Evolutionary conservation across 1,284 basidiomycete species (phyloP).

Genomic region (Sporisorium reilianum): DNA sequence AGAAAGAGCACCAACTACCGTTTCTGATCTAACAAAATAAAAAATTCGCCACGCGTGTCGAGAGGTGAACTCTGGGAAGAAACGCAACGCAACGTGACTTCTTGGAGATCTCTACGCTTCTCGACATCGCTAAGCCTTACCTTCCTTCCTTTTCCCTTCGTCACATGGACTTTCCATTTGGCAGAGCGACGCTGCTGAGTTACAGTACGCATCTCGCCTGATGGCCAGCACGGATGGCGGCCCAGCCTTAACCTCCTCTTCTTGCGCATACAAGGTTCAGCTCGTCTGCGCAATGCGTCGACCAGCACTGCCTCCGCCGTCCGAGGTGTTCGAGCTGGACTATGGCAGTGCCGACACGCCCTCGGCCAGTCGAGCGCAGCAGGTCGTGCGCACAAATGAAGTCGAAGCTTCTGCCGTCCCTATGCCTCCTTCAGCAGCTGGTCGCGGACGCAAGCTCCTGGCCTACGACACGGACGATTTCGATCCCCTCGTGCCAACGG

Average conservation of each 20-base stretch:
- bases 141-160: not conserved
- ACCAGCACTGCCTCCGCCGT: slow-evolving; percentile 22
- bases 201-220: not conserved
- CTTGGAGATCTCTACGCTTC: not conserved
- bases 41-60: slow-evolving; percentile 1
- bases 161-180: not conserved
- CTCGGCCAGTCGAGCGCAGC: not conserved
- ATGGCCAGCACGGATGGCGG: slow-evolving; percentile 11
- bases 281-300: slow-evolving; percentile 31
- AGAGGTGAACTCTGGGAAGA: slow-evolving; percentile 28
- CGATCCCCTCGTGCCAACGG: not conserved
- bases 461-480: slow-evolving; percentile 28
- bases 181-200: not conserved
- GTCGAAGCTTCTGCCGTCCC: not conserved
- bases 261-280: not conserved
- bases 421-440: not conserved
- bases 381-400: slow-evolving; percentile 18
- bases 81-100: slow-evolving; percentile 11
- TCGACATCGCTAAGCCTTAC: not conserved
- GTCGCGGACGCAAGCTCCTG: slow-evolving; percentile 21
- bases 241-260: not conserved
- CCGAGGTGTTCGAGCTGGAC: slow-evolving; percentile 40
- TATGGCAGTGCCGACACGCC: slow-evolving; percentile 36
- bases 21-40: slow-evolving; percentile 3
- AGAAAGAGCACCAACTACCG: not conserved